Evolutionary conservation across 2,329 filamentous ascomycete species (phyloP).

Genomic region (Laburnicola sp.): DNA sequence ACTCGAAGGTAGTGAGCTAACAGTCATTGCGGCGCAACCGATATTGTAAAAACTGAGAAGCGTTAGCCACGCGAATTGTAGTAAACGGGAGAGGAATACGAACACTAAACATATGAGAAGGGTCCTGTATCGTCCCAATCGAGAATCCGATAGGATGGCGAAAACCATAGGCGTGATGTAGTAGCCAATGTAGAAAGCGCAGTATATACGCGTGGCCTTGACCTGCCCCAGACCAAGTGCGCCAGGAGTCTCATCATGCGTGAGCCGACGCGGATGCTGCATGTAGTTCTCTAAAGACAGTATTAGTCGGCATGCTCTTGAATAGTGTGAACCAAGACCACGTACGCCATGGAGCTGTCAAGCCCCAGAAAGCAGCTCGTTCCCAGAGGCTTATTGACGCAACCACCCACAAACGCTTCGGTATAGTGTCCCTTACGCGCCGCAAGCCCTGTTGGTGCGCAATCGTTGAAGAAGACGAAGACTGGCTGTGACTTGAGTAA

Average conservation of each 20-base stretch:
- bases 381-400: constrained; percentile 20
- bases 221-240: constrained; percentile 39
- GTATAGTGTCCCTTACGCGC: constrained; percentile 16
- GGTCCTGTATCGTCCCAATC: constrained; percentile 45
- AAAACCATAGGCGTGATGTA: constrained; percentile 46
- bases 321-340: background rate
- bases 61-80: background rate
- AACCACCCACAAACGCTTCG: constrained; percentile 15
- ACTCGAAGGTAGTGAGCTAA: constrained; percentile 24
- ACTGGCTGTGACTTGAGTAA: background rate
- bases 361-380: constrained; percentile 18
- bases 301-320: constrained; percentile 2
- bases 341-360: constrained; percentile 40
- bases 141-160: constrained; percentile 46
- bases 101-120: constrained; percentile 36
- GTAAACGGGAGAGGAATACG: background rate
- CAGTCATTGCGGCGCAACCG: constrained; percentile 26
- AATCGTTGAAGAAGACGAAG: background rate
- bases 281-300: constrained; percentile 49
- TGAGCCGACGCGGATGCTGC: constrained; percentile 35
- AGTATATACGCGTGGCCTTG: constrained; percentile 56
- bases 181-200: constrained; percentile 60
- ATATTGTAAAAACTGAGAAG: constrained; percentile 23
- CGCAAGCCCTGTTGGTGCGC: constrained; percentile 3
- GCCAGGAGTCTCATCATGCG: constrained; percentile 40